Evolutionary conservation across 2,329 filamentous ascomycete species (phyloP).

Genomic region (Penicillium sumatraense): DNA sequence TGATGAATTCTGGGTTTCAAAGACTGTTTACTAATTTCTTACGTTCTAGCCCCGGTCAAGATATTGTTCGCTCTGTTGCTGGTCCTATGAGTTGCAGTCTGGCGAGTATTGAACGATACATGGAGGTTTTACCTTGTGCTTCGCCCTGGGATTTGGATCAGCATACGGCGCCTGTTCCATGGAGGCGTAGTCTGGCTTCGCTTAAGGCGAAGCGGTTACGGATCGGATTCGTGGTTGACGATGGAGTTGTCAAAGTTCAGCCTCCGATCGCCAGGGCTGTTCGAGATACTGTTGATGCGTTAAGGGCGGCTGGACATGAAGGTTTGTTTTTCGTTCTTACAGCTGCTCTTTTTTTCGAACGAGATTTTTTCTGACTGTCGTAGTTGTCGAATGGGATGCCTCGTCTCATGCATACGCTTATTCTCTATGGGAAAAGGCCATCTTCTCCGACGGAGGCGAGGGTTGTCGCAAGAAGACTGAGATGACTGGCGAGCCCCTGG

Average conservation of each 20-base stretch:
- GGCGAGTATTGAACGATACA: conserved; percentile 35
- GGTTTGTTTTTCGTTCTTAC: conserved; percentile 43
- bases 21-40: conserved; percentile 11
- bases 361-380: conserved; percentile 10
- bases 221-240: conserved; percentile 64
- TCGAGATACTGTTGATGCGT: conserved; percentile 5
- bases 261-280: conserved; percentile 61
- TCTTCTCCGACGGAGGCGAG: conserved; percentile 40
- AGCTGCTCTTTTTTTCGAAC: conserved; percentile 25
- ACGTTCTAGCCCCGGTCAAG: conserved; percentile 27
- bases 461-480: conserved; percentile 33
- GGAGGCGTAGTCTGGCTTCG: conserved; percentile 33
- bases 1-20: conserved; percentile 6
- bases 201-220: conserved; percentile 53
- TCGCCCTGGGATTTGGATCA: conserved; percentile 45
- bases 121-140: conserved; percentile 38
- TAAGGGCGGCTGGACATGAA: conserved; percentile 59
- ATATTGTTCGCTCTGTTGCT: conserved; percentile 33
- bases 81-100: conserved; percentile 34
- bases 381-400: conserved; percentile 40
- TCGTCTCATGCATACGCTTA: conserved; percentile 34
- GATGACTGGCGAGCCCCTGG: conserved; percentile 36
- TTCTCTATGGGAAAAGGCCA: conserved; percentile 37
- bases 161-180: conserved; percentile 42
- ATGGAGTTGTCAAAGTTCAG: conserved; percentile 64